phyloP scores from a whole-genome alignment of 2,329 filamentous ascomycete genomes.

The Colletotrichum plurivorum region DNA sequence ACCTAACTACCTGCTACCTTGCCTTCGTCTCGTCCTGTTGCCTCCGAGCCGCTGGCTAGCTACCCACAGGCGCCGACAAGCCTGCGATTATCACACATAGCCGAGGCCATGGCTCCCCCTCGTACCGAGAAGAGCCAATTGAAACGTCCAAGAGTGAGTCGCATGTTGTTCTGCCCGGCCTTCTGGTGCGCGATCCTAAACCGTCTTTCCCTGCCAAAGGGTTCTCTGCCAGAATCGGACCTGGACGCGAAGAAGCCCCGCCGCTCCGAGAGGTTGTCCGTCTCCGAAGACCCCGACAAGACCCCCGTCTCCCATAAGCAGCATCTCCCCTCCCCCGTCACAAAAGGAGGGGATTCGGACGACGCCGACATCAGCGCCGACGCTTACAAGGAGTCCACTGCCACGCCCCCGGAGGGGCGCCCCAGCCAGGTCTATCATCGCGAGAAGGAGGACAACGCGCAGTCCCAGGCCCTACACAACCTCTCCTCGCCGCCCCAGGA shows the following conservation, averaged over 20 bases:
- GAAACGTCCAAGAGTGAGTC: slow-evolving; percentile 82
- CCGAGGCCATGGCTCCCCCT: slow-evolving; percentile 69
- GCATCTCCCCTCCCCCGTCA: slow-evolving; percentile 87
- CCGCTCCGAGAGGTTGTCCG: slow-evolving; percentile 79
- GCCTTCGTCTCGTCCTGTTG: slow-evolving; percentile 11
- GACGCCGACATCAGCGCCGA: slow-evolving; percentile 45
- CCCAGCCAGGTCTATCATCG: slow-evolving; percentile 69
- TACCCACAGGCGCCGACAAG: slow-evolving; percentile 1
- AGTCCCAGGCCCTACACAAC: slow-evolving; percentile 52
- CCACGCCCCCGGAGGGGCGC: slow-evolving; percentile 75
- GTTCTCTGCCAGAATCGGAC: slow-evolving; percentile 74
- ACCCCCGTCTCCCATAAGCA: slow-evolving; percentile 74
- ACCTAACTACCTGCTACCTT: neutral
- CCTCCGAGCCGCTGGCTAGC: slow-evolving; percentile 8
- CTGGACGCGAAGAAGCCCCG: slow-evolving; percentile 87
- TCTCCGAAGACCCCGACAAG: slow-evolving; percentile 57
- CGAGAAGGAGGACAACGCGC: slow-evolving; percentile 64
- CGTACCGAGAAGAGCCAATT: slow-evolving; percentile 83
- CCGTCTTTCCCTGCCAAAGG: slow-evolving; percentile 61
- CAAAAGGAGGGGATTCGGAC: slow-evolving; percentile 67
- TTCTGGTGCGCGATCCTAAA: slow-evolving; percentile 41
- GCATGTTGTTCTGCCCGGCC: slow-evolving; percentile 42
- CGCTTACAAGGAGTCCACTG: slow-evolving; percentile 76
- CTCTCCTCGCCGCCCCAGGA: slow-evolving; percentile 76
- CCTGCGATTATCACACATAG: slow-evolving; percentile 9